Base-by-base conservation (phyloP, 805 yeast species). In the Debaryomyces prosopidis region DNA sequence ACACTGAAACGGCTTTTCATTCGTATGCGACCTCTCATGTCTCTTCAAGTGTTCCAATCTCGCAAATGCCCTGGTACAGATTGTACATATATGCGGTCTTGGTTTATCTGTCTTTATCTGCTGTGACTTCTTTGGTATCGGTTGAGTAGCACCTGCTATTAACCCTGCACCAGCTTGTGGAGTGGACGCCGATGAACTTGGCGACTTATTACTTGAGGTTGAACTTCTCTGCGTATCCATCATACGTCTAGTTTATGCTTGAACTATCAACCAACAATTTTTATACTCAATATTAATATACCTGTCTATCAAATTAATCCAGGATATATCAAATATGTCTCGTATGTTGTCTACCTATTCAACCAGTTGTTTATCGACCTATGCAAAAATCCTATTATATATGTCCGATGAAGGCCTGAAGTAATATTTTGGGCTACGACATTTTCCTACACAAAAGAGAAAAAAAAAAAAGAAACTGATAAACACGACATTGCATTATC, bases 31-130 rank as follows among this genome's bases (percentile, higher is more conserved):
- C 34, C 97, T 73, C 57, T 90, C 95, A 61, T 92, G 99, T 46
- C 99, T 82, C 65, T 88, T 90, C 59, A 94, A 75, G 66, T 92
- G 99, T 66, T 92, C 99, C 40, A 89, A 75, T 44, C 99, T 78
- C 1, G 97, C 99, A 77, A 94, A 94, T 2, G 96, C 96, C 48
- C 99, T 76, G 1, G 97, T 89, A 63, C 99, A 94, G 4, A 89
- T 85, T 2, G 85, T 66, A 63, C 99, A 94, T 9, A 88, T 77
- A 60, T 89, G 96, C 1, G 98, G 98, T 47, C 98, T 75, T 11
- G 98, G 98, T 62, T 90, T 90, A 59, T 89, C 95, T 0, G 96
- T 89, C 64, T 89, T 88, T 60, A 88, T 85, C 47, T 83, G 76
- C 37, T 88, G 84, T 4, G 95, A 84, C 61, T 90, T 89, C 54